Evolutionary conservation across 345 rosid genomes (phyloP).

Genomic region (Rhodamnia rubescens): DNA sequence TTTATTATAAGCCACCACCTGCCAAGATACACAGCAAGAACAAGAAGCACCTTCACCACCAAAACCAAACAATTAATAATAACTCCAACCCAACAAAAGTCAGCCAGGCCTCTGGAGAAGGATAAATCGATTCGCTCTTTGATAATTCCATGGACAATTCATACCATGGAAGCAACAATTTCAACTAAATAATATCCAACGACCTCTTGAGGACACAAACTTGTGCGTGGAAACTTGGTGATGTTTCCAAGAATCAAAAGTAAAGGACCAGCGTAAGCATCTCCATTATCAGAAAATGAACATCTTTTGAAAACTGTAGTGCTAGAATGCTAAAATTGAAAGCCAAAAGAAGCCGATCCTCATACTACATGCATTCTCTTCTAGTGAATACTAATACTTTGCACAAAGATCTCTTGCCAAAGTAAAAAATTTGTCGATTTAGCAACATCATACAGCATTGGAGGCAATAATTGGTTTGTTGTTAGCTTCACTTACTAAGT

Average conservation of each 20-base stretch:
- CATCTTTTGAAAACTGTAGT: background rate
- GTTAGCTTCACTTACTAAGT: constrained; percentile 36
- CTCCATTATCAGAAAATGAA: background rate
- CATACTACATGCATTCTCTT: background rate
- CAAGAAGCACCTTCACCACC: background rate
- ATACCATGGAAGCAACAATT: background rate
- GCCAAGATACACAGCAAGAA: background rate
- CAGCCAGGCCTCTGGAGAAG: background rate
- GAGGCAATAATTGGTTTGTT: background rate
- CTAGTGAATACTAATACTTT: background rate
- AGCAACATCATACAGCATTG: background rate
- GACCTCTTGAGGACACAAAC: background rate
- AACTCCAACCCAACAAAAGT: background rate
- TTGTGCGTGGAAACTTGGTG: background rate
- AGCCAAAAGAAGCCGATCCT: background rate
- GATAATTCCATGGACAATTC: background rate
- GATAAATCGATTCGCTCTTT: background rate
- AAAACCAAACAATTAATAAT: background rate
- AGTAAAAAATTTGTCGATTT: background rate
- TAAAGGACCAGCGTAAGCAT: background rate
- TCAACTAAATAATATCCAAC: background rate
- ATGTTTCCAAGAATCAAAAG: background rate
- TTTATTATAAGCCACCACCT: background rate
- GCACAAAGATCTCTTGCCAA: background rate
- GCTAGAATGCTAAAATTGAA: background rate